Evolutionary conservation across 2,329 filamentous ascomycete genomes (phyloP).

Genomic region (Didymella pinodella): DNA sequence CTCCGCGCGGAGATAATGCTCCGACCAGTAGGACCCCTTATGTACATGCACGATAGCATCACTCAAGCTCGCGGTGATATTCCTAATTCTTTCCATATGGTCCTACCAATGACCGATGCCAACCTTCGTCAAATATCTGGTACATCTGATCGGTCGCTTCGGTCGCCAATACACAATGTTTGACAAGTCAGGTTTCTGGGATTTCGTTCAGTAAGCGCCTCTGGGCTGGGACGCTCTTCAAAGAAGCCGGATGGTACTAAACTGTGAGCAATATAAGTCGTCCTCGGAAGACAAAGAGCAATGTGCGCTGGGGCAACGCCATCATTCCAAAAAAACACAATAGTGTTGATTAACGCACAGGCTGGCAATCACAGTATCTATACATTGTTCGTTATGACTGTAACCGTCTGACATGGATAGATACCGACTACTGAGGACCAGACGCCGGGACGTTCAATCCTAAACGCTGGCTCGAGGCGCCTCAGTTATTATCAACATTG

Average conservation of each 20-base stretch:
- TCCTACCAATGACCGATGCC: not conserved
- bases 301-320: conserved; percentile 61
- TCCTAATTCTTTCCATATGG: not conserved
- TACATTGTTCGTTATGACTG: too few relatives aligned
- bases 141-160: not conserved
- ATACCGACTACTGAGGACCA: not conserved
- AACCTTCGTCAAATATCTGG: not conserved
- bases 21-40: not conserved
- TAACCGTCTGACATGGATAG: not conserved
- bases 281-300: conserved; percentile 60
- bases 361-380: not conserved
- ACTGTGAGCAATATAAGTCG: conserved; percentile 58
- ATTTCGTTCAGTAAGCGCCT: not conserved
- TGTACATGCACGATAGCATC: conserved; percentile 2
- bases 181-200: not conserved
- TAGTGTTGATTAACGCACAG: not conserved
- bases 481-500: not conserved
- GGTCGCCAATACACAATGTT: not conserved
- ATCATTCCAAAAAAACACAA: conserved; percentile 49
- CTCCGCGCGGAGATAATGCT: not conserved
- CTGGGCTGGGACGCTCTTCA: not conserved
- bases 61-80: not conserved
- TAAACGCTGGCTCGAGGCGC: not conserved
- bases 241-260: not conserved
- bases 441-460: not conserved